Percentiles rank a stretch among this genome's conserved stretches.
phyloP scores from a whole-genome alignment of 768 basidiomycete genomes.

The Mycena amicta region DNA sequence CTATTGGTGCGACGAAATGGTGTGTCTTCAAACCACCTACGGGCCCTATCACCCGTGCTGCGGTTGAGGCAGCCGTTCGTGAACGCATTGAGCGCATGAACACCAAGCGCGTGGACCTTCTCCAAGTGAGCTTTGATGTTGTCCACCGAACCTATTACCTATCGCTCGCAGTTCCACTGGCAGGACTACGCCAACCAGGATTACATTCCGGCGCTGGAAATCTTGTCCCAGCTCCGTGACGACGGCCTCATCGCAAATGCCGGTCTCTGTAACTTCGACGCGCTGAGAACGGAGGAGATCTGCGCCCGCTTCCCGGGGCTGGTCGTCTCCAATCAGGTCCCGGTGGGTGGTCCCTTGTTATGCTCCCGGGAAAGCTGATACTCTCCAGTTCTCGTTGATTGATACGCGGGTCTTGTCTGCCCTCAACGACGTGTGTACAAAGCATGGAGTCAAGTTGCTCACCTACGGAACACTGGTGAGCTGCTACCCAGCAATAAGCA shows the following conservation, averaged over 20 bases:
- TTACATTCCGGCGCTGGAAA: conserved; percentile 47
- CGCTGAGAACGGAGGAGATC: conserved; percentile 74
- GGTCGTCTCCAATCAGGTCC: conserved; percentile 83
- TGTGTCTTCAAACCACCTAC: conserved; percentile 66
- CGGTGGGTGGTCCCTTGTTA: conserved; percentile 60
- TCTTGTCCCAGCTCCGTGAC: conserved; percentile 60
- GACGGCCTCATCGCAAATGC: conserved; percentile 65
- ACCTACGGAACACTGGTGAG: conserved; percentile 82
- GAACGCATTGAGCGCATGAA: conserved; percentile 76
- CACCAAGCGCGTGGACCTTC: conserved; percentile 59
- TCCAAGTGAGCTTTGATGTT: conserved; percentile 67
- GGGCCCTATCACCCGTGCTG: conserved; percentile 44
- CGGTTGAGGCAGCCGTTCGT: conserved; percentile 63
- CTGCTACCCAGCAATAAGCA: too few relatives aligned
- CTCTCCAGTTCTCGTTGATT: conserved; percentile 72
- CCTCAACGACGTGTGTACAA: conserved; percentile 75
- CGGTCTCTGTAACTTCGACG: conserved; percentile 83
- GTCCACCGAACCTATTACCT: too few relatives aligned
- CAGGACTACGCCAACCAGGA: conserved; percentile 60
- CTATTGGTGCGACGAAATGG: conserved; percentile 85
- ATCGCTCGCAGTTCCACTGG: conserved; percentile 78
- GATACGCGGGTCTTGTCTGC: conserved; percentile 77
- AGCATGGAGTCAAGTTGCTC: conserved; percentile 71
- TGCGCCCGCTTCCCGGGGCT: conserved; percentile 70
- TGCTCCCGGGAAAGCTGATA: conserved; percentile 2